Evolutionary conservation across 306 rosid genomes (phyloP), one percentile per base, ranked within the genome.

Genomic region (Lathyrus oleraceus): DNA sequence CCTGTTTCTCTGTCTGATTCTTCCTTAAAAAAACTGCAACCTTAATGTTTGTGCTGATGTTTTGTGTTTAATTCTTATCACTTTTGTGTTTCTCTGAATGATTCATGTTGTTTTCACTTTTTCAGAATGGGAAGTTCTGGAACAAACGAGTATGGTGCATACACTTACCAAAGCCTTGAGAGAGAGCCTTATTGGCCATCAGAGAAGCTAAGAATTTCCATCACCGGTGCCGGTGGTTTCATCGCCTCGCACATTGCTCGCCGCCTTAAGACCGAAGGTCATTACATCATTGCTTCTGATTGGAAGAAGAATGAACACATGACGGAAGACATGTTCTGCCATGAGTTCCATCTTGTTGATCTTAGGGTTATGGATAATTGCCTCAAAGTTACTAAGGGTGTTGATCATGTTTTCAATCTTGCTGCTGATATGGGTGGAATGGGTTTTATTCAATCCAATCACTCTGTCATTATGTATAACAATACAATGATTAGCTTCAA

Each of bases 371-470:
- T 94, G 99, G 99, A 94, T 53, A 94, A 91, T 76, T 94, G 99
- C 84, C 84, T 94, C 77, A 83, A 71, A 81, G 97, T 91, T 36
- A 91, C 97, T 15, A 57, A 87, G 63, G 86, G 78, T 35, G 99
- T 91, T 27, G 95, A 86, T 61, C 99, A 94, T 73, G 96, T 94
- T 78, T 94, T 94, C 81, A 94, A 94, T 76, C 95, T 94, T 63
- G 99, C 99, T 76, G 99, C 99, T 74, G 99, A 94, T 72, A 94
- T 94, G 99, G 99, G 99, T 63, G 99, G 99, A 5, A 94, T 94
- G 99, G 99, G 99, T 32, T 94, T 94, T 77, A 94, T 94, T 77
- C 99, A 94, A 77, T 94, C 99, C 73, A 94, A 94, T 59, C 99
- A 94, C 83, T 94, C 99, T 8, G 99, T 94, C 70, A 94, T 94